Evolutionary conservation across 2,329 filamentous ascomycete species (phyloP).

Genomic region (Hypoxylon sp.): DNA sequence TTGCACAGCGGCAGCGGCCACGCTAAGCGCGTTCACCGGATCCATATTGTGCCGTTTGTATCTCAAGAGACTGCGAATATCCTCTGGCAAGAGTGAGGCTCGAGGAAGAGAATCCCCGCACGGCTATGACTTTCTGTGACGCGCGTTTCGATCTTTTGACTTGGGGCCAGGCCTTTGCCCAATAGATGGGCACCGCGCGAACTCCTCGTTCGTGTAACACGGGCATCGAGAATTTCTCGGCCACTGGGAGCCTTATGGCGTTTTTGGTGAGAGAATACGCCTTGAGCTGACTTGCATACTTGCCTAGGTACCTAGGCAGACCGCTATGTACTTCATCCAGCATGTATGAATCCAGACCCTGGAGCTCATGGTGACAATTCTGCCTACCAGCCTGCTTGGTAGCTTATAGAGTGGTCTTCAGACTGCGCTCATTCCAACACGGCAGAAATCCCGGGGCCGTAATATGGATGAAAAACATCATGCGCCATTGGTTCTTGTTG

Average conservation of each 20-base stretch:
- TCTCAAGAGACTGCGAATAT: background rate
- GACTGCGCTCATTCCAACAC: too few relatives aligned
- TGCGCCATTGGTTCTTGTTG: too few relatives aligned
- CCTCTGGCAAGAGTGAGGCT: background rate
- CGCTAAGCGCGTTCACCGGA: conserved; percentile 14
- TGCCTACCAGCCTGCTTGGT: background rate
- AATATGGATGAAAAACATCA: too few relatives aligned
- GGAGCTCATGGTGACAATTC: background rate
- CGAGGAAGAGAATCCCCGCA: background rate
- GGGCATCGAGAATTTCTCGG: background rate
- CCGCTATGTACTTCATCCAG: too few relatives aligned
- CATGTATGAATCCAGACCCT: too few relatives aligned
- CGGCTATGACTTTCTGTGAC: background rate
- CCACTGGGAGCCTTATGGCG: background rate
- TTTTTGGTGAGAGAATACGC: background rate
- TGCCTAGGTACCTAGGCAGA: too few relatives aligned
- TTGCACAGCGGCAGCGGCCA: conserved; percentile 26
- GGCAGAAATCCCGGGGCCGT: too few relatives aligned
- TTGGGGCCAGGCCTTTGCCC: background rate
- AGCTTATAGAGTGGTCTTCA: too few relatives aligned
- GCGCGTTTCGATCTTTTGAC: background rate
- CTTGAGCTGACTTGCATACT: background rate
- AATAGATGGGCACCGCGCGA: background rate
- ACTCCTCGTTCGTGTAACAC: background rate
- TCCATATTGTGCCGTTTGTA: conserved; percentile 13